Evolutionary conservation across 257 asterid species (phyloP).

Genomic region (Phtheirospermum japonicum): DNA sequence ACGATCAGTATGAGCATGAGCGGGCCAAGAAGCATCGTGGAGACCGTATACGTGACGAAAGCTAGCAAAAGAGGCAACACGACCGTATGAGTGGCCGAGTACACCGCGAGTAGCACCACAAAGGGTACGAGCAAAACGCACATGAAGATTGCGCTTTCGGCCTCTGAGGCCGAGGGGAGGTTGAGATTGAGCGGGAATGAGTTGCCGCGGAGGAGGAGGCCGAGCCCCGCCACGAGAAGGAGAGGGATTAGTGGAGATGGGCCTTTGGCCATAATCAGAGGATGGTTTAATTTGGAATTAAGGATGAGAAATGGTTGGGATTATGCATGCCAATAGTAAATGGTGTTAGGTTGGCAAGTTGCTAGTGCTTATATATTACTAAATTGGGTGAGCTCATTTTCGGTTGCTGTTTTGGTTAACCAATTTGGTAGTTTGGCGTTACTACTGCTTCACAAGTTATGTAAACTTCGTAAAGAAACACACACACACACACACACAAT

Average conservation of each 20-base stretch:
- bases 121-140: conserved; percentile 40
- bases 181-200: conserved; percentile 24
- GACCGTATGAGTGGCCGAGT: conserved; percentile 37
- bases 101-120: conserved; percentile 36
- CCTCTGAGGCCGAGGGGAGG: conserved; percentile 40
- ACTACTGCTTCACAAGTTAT: conserved; percentile 33
- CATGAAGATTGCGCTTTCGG: conserved; percentile 39
- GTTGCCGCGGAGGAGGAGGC: conserved; percentile 55
- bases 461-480: too few species aligned
- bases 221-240: conserved; percentile 45
- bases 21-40: conserved; percentile 63
- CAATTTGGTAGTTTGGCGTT: conserved; percentile 40
- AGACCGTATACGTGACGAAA: conserved; percentile 39
- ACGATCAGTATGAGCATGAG: conserved; percentile 44
- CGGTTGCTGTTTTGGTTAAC: conserved; percentile 50
- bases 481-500: too few species aligned
- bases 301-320: not conserved
- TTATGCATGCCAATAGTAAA: not conserved
- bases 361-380: not conserved
- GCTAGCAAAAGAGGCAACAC: conserved; percentile 40
- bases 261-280: conserved; percentile 34
- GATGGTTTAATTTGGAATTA: not conserved
- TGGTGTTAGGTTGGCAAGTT: not conserved
- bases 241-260: conserved; percentile 73
- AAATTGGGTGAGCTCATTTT: conserved; percentile 16